Base-by-base conservation (phyloP, 805 yeast genomes). In the Spathaspora sp. region DNA sequence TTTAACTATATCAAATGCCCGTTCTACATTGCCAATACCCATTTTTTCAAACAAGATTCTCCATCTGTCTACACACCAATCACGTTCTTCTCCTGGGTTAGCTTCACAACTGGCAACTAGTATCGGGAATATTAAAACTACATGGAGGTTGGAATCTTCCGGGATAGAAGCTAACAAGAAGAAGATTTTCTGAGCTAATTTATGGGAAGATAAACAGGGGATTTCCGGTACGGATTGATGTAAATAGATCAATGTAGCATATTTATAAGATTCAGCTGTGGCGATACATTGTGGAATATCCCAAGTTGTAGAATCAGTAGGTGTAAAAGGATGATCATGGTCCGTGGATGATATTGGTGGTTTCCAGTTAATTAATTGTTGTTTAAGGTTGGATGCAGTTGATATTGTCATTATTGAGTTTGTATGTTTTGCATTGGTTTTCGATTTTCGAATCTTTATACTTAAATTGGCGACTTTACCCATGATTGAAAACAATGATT, bases 171-270 rank as follows among this genome's bases (percentile, higher is more conserved):
- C 87, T 44, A 85, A 58, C 23, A 82, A 62, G 69, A 81, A 77
- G 58, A 85, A 68, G 3, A 85, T 79, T 56, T 81, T 81, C 57
- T 80, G 83, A 0, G 89, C 86, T 31, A 83, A 61, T 48, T 73
- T 79, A 51, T 77, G 82, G 1, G 86, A 77, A 8, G 81, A 64
- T 39, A 70, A 61, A 8, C 82, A 78, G 9, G 87, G 86, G 16
- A 84, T 75, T 55, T 85, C 87, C 0, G 90, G 89, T 3, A 85
- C 87, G 0, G 88, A 85, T 60, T 85, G 89, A 61, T 83, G 87
- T 29, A 85, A 64, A 59, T 81, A 83, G 18, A 85, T 60, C 39
- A 85, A 62, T 0, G 87, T 73, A 1, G 88, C 77, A 61, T 73
- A 82, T 40, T 87, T 61, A 63, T 85, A 85, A 0, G 89, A 85